Evolutionary conservation across 441 rosid species (phyloP), one percentile per base, ranked within the genome.

Genomic region (Capsella rubella): DNA sequence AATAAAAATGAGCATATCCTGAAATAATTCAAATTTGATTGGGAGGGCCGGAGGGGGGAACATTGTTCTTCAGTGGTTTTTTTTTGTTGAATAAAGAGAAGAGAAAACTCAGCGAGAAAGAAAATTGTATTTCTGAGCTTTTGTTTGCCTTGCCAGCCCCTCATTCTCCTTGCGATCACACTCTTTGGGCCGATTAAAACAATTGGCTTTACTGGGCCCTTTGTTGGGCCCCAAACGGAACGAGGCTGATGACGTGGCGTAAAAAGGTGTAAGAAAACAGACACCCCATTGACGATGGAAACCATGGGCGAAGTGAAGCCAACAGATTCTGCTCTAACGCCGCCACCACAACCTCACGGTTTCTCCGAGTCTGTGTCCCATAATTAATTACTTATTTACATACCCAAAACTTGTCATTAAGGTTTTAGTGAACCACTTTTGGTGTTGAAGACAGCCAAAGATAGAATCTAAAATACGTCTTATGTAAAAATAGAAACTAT

Each of bases 1-100:
- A 69, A 56, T 45, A 59, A 67, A 72, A 67, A 67, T 67, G 61
- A 42, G 61, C 39, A 67, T 53, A 40, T 39, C 62, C 39, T 39
- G 29, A 52, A 53, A 67, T 8, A 11, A 12, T 64, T 25, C 59
- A 9, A 14, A 21, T 25, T 51, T 51, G 53, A 15, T 37, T 52
- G 71, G 25, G 29, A 46, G 67, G 25, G 25, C 25, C 25, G 25
- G 25, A 21, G 25, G 25, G 25, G 40, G 42, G 54, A 63, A 8
- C 67, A 37, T 21, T 32, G 6, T 29, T 55, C 0, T 14, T 47
- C 7, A 32, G 12, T 16, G 29, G 15, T 57, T 11, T 16, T 46
- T 34, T 43, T 28, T 5, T 1, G 40, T 28, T 29, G 14, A 62
- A 28, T 27, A 62, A 32, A 32, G 35, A 45, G 67, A 61, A 45